Conservation (phyloP, 257 asterid species). For the Solanum etuberosum region DNA sequence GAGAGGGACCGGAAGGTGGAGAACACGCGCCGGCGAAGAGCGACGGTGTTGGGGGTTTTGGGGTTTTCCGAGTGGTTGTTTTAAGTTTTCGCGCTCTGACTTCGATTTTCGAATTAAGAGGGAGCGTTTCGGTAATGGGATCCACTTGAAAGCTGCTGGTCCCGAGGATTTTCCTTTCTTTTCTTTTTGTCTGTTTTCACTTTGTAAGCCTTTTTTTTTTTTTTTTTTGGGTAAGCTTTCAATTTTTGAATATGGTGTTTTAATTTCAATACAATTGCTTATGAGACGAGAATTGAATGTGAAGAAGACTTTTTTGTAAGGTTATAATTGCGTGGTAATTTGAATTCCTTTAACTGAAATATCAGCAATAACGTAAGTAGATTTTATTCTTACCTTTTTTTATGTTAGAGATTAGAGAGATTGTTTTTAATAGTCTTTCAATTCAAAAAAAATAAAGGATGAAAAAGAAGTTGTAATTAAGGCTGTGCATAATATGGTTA, state of each 20-base stretch:
- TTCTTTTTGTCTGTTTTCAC: background rate
- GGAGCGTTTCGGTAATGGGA: conserved; percentile 20
- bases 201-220: no score
- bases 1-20: background rate
- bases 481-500: no score
- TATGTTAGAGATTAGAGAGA: background rate
- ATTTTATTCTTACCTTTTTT: no score
- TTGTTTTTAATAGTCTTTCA: no score
- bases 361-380: no score
- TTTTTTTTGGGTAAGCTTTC: background rate
- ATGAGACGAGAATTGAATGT: background rate
- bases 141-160: background rate
- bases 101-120: conserved; percentile 35
- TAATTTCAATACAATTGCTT: background rate
- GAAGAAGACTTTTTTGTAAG: background rate
- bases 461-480: background rate
- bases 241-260: background rate
- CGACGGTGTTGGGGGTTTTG: background rate
- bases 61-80: background rate
- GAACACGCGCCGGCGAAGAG: background rate
- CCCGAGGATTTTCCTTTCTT: background rate
- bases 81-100: conserved; percentile 48
- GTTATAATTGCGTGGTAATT: no score
- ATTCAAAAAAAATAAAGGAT: no score
- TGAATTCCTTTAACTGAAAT: no score